Conservation (phyloP, 1,284 basidiomycete species). For the Termitomyces sp. region DNA sequence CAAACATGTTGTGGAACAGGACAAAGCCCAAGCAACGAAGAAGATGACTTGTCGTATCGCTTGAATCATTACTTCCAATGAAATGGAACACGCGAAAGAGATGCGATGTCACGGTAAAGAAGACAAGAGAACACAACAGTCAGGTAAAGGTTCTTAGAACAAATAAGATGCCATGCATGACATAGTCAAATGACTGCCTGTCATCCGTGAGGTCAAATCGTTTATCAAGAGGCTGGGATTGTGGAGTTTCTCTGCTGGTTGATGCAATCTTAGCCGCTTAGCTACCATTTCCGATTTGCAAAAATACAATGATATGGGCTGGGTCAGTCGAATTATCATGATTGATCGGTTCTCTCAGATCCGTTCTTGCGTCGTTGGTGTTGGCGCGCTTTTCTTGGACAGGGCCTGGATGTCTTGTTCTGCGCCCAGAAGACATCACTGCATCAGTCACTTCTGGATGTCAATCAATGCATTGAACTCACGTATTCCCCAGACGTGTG, state of each 20-base stretch:
- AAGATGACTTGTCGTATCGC: not conserved
- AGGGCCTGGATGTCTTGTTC: conserved; percentile 78
- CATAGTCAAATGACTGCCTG: not conserved
- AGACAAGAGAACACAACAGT: not conserved
- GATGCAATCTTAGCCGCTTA: not conserved
- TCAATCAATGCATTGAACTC: conserved; percentile 29
- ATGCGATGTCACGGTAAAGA: not conserved
- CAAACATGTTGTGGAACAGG: not conserved
- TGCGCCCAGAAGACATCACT: conserved; percentile 25
- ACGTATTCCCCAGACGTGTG: conserved; percentile 83
- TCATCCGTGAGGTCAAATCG: not conserved
- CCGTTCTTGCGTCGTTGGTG: not conserved
- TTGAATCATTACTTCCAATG: not conserved
- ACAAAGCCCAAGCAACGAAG: not conserved
- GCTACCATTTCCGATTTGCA: not conserved
- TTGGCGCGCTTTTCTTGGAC: conserved; percentile 43
- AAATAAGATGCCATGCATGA: not conserved
- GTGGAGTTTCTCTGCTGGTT: not conserved
- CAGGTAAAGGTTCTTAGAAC: not conserved
- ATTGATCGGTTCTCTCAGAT: not conserved
- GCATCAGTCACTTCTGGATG: conserved; percentile 8
- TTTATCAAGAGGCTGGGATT: not conserved
- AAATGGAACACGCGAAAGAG: not conserved
- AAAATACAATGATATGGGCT: not conserved
- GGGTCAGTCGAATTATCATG: not conserved